Evolutionary conservation across 2,329 filamentous ascomycete species (phyloP), one percentile per base, ranked within the genome.

Genomic region (Parastagonospora nodorum): DNA sequence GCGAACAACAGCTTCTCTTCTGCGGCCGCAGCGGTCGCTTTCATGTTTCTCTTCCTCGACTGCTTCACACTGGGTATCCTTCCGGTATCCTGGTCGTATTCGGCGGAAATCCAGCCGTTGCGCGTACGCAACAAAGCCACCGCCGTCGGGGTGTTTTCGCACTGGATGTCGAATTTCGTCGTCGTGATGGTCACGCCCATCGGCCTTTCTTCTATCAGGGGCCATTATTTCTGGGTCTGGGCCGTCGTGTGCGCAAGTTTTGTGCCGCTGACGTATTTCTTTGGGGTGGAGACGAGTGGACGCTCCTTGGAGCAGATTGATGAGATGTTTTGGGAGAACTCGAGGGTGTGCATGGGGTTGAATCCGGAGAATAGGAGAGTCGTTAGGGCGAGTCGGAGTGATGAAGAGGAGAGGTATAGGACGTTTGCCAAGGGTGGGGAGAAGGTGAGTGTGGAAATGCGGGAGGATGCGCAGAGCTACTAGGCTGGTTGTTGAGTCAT

Each of bases 201-300:
- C 7, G 50, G 57, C 11, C 54, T 59, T 2, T 51, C 52, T 16
- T 44, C 51, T 15, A 53, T 60, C 27, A 27, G 61, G 0, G 71
- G 76, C 7, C 82, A 78, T 73, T 75, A 75, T 43, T 83, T 78
- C 40, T 83, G 77, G 66, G 72, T 83, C 31, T 84, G 80, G 64
- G 77, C 79, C 4, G 72, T 73, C 11, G 74, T 80, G 60, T 82
- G 81, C 67, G 78, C 75, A 24, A 71, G 71, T 33, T 81, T 82
- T 32, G 60, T 82, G 24, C 79, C 80, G 0, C 69, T 80, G 10
- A 74, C 79, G 6, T 81, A 76, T 58, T 56, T 68, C 45, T 67
- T 63, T 27, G 60, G 61, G 10, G 60, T 64, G 1, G 66, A 68
- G 49, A 68, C 65, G 2, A 64, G 58, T 11, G 63, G 65, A 8